Percentiles rank a stretch among this genome's conserved stretches.
Evolutionary conservation across 805 yeast species (phyloP).

Genomic region (Clavispora carvajalis): DNA sequence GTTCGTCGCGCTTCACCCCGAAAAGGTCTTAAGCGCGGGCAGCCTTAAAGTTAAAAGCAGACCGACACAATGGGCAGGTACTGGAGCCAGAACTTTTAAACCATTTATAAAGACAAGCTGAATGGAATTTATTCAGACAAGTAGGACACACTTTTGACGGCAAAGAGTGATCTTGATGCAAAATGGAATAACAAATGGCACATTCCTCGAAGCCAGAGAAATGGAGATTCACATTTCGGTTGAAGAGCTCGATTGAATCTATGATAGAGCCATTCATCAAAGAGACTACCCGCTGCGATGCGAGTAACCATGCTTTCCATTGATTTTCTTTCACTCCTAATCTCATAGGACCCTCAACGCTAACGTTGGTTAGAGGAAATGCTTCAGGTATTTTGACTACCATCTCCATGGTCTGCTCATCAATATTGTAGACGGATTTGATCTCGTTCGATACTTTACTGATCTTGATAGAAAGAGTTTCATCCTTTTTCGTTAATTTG

Average conservation of each 20-base stretch:
- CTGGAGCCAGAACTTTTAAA: constrained; percentile 89
- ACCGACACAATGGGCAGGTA: constrained; percentile 92
- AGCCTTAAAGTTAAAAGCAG: constrained; percentile 44
- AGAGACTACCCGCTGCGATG: constrained; percentile 78
- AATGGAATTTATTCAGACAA: constrained; percentile 90
- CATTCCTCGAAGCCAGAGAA: constrained; percentile 95
- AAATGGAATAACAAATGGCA: constrained; percentile 90
- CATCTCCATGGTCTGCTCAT: constrained; percentile 83
- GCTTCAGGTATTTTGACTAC: constrained; percentile 64
- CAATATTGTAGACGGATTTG: constrained; percentile 68
- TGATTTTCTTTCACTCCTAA: constrained; percentile 87
- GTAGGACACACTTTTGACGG: constrained; percentile 87
- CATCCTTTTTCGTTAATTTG: constrained; percentile 28
- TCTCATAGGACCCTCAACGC: constrained; percentile 70
- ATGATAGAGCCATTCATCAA: constrained; percentile 67
- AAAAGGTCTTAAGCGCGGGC: constrained; percentile 13
- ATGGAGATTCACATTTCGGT: constrained; percentile 72
- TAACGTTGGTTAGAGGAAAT: constrained; percentile 74
- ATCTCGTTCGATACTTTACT: constrained; percentile 62
- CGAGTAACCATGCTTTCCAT: constrained; percentile 93
- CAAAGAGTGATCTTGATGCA: constrained; percentile 84
- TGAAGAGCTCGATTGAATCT: constrained; percentile 64
- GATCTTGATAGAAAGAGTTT: constrained; percentile 54
- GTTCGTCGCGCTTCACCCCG: background rate
- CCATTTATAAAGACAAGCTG: constrained; percentile 96